Base-by-base conservation (phyloP, 2,329 filamentous ascomycete species). In the Aureobasidium namibiae region DNA sequence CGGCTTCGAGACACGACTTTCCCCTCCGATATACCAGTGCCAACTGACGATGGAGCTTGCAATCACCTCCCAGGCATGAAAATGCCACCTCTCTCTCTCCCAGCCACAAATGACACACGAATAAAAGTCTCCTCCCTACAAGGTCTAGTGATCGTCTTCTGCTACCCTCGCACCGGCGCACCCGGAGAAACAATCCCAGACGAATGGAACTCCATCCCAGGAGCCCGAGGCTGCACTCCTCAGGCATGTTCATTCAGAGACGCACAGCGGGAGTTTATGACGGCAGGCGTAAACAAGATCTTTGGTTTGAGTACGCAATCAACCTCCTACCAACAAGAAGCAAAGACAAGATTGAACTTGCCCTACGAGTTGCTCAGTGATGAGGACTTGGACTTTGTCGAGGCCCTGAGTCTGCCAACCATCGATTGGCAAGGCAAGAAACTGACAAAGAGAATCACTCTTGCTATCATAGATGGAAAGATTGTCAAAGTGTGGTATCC, bases 221-320 rank as follows among this genome's bases (percentile, higher is more conserved):
- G 75, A 29, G 75, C 75, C 8, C 66, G 74, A 60, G 75, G 74
- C 56, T 77, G 74, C 64, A 76, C 75, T 14, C 73, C 74, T 6
- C 74, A 76, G 67, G 74, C 74, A 14, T 76, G 75, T 65, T 71
- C 70, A 11, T 77, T 77, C 67, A 71, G 72, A 24, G 73, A 76
- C 62, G 63, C 64, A 6, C 62, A 66, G 2, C 49, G 65, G 4
- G 66, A 70, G 11, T 65, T 75, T 16, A 52, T 61, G n/a, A 45
- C 61, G 2, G 58, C 64, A 7, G 70, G 72, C 6, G 69, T 75
- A 0, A 63, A 61, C 34, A 65, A 69, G 26, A 66, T 76, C 31
- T 76, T 73, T 60, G 74, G 74, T 26, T 54, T 74, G 18, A 73
- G 71, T 18, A 75, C 71, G 23, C 74, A 76, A 62, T 66, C 69